phyloP scores from a whole-genome alignment of 257 asterid genomes.

The Dorcoceras hygrometricum region DNA sequence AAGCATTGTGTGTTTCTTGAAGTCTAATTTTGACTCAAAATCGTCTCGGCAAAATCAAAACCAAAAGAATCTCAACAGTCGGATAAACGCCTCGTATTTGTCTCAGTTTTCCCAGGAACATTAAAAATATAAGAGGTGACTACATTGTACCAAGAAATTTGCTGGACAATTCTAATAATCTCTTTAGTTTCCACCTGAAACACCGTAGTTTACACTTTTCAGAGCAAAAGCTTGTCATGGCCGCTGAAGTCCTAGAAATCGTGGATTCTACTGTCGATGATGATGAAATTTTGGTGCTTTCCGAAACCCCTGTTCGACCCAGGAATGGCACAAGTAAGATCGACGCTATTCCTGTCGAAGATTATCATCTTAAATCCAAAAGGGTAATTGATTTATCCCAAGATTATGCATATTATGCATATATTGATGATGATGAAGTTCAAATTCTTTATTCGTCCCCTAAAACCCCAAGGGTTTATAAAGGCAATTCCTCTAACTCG shows the following conservation, averaged over 20 bases:
- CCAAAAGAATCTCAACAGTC: not conserved
- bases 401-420: not conserved
- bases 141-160: not conserved
- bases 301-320: slow-evolving; percentile 12
- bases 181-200: not conserved
- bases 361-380: slow-evolving; percentile 15
- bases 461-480: slow-evolving; percentile 19
- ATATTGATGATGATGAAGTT: slow-evolving; percentile 24
- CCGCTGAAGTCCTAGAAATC: slow-evolving; percentile 19
- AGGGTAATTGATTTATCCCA: slow-evolving; percentile 27
- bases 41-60: too few relatives aligned
- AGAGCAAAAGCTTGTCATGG: slow-evolving; percentile 22
- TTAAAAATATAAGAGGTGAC: not conserved
- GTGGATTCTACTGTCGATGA: slow-evolving; percentile 21
- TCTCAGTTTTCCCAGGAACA: not conserved
- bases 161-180: not conserved
- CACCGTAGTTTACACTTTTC: not conserved
- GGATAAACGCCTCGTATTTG: not conserved
- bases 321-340: slow-evolving; percentile 27
- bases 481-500: slow-evolving; percentile 48
- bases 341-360: slow-evolving; percentile 41
- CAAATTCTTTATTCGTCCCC: slow-evolving; percentile 8
- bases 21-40: too few relatives aligned
- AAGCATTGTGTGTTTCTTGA: too few relatives aligned
- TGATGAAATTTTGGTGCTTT: slow-evolving; percentile 26